Evolutionary conservation across 116 monocot species (phyloP).

Genomic region (Papilionanthe hybrid): DNA sequence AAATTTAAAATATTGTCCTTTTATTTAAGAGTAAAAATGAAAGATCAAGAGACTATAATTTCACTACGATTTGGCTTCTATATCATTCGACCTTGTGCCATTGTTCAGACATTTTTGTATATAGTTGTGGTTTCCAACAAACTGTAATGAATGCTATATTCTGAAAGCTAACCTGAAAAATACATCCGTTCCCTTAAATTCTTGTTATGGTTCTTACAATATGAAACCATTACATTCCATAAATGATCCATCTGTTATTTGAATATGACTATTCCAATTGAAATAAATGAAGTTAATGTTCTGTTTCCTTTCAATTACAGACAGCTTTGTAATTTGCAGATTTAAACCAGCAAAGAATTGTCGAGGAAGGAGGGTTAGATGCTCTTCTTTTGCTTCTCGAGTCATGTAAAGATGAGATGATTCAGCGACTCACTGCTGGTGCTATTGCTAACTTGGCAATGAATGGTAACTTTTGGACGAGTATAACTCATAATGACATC

Average conservation of each 20-base stretch:
- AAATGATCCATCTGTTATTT: not conserved
- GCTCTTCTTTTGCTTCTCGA: constrained; percentile 62
- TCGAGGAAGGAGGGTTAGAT: constrained; percentile 72
- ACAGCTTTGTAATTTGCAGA: constrained; percentile 34
- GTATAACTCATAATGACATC: not conserved
- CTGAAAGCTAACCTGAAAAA: not conserved
- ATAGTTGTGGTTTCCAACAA: not conserved
- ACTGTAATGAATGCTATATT: not conserved
- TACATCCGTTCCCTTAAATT: not conserved
- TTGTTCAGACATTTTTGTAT: not conserved
- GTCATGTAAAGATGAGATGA: constrained; percentile 52
- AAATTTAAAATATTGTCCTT: too few relatives aligned
- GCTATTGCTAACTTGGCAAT: constrained; percentile 88
- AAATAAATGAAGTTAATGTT: not conserved
- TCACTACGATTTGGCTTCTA: not conserved
- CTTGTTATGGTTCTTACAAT: not conserved
- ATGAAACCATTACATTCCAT: not conserved
- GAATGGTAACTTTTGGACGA: constrained; percentile 48
- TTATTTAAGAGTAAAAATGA: too few relatives aligned
- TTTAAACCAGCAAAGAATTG: constrained; percentile 73
- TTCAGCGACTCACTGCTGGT: constrained; percentile 59
- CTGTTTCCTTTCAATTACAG: not conserved
- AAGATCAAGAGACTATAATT: not conserved
- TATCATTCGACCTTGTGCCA: not conserved
- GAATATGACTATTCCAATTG: not conserved